phyloP scores from a whole-genome alignment of 2,329 filamentous ascomycete genomes.

The Chaetomium sp. region DNA sequence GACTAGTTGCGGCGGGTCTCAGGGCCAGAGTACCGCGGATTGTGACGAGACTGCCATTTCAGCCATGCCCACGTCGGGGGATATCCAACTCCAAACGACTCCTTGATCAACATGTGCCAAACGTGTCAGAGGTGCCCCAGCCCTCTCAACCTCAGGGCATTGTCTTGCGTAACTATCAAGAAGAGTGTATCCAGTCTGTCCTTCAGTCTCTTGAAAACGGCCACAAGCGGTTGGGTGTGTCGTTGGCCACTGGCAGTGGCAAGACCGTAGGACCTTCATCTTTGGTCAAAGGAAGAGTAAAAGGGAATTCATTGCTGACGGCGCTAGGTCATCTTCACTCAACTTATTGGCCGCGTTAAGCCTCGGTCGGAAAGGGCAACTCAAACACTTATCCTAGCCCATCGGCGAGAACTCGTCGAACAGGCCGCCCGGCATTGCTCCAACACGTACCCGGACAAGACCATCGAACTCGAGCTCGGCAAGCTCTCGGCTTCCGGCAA shows the following conservation, averaged over 20 bases:
- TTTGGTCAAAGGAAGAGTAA: neutral
- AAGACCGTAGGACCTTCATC: constrained; percentile 67
- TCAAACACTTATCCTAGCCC: constrained; percentile 87
- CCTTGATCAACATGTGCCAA: constrained; percentile 1
- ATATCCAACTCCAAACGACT: constrained; percentile 16
- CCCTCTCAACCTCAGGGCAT: neutral
- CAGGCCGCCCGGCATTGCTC: constrained; percentile 87
- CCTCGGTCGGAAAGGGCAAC: constrained; percentile 59
- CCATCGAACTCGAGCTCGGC: constrained; percentile 91
- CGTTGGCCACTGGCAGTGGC: constrained; percentile 82
- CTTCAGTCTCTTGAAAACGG: constrained; percentile 68
- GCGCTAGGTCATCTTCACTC: constrained; percentile 79
- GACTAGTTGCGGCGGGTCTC: constrained; percentile 5
- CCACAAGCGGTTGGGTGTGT: constrained; percentile 79
- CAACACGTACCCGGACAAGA: constrained; percentile 76
- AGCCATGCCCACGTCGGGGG: neutral
- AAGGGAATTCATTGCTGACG: neutral
- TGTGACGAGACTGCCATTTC: neutral
- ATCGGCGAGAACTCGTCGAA: constrained; percentile 90
- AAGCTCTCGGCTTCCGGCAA: constrained; percentile 71
- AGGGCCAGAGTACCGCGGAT: neutral
- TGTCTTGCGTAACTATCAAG: constrained; percentile 71
- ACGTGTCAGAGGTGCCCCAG: neutral
- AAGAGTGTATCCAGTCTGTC: constrained; percentile 87
- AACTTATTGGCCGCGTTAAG: constrained; percentile 78